Percentiles rank a stretch among this genome's conserved stretches.
These are phyloP conservation scores for Haplosporangium sp. DNA, from an alignment of 371 early-diverging fungal genomes.

Conservation along the genomic window DNA sequence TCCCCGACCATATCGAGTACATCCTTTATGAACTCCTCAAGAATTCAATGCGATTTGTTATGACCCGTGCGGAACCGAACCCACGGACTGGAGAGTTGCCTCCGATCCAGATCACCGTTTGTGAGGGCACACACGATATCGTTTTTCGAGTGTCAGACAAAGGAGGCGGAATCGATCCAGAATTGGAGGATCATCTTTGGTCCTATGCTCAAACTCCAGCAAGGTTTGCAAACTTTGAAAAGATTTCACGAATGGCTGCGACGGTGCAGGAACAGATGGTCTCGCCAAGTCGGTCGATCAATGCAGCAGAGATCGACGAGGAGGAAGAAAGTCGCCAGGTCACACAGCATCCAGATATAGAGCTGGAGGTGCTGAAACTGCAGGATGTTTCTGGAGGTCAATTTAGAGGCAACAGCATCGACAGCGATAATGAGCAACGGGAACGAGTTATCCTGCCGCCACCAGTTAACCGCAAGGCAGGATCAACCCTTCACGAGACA, in stretches of 20 bases:
- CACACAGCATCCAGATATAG: too few relatives aligned
- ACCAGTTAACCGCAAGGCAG: conserved; percentile 19
- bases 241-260: conserved; percentile 71
- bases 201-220: conserved; percentile 72
- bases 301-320: neutral
- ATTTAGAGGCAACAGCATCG: neutral
- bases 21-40: conserved; percentile 93
- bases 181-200: conserved; percentile 79
- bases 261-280: conserved; percentile 63
- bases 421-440: neutral
- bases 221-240: conserved; percentile 68
- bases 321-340: neutral
- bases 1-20: conserved; percentile 94
- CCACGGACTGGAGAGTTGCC: conserved; percentile 53
- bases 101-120: conserved; percentile 87
- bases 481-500: conserved; percentile 1
- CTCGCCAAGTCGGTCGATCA: conserved; percentile 17
- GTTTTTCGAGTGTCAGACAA: conserved; percentile 92
- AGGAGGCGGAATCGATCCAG: conserved; percentile 86
- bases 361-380: too few relatives aligned
- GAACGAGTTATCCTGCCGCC: conserved; percentile 35
- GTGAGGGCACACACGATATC: conserved; percentile 78
- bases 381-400: too few relatives aligned
- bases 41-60: conserved; percentile 82
- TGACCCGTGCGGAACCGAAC: conserved; percentile 35